Evolutionary conservation across 73 alveolate species (phyloP).

Genomic region (Symbiodinium natans): DNA sequence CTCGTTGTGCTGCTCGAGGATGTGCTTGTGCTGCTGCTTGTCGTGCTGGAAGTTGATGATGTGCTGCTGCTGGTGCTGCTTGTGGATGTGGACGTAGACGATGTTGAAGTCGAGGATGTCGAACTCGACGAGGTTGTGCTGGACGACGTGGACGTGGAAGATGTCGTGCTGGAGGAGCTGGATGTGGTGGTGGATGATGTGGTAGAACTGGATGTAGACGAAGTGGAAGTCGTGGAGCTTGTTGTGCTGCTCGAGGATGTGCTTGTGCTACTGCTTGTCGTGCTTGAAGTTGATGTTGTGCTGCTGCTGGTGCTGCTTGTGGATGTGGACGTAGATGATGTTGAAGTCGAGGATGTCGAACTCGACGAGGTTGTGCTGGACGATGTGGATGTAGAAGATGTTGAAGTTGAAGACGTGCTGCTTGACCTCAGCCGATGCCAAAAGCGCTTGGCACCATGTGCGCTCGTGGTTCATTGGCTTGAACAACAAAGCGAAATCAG

Average conservation of each 20-base stretch:
- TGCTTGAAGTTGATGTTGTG: conserved; percentile 10
- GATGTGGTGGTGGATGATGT: conserved; percentile 27
- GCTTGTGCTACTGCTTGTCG: conserved; percentile 32
- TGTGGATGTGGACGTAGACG: no score
- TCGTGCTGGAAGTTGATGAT: no score
- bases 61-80: no score
- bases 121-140: not conserved
- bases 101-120: no score
- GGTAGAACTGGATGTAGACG: conserved; percentile 19
- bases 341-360: no score
- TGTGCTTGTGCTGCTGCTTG: not conserved
- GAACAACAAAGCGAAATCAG: no score
- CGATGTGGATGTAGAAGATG: not conserved
- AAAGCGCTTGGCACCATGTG: no score
- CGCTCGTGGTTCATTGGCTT: no score
- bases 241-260: conserved; percentile 1
- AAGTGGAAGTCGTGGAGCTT: not conserved
- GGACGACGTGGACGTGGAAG: not conserved
- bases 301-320: not conserved
- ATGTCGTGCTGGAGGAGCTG: conserved; percentile 62
- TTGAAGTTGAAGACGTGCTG: conserved; percentile 27
- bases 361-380: not conserved
- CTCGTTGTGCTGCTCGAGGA: conserved; percentile 38
- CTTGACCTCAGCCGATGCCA: no score
- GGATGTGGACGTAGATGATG: not conserved